Conservation (phyloP, 306 rosid genomes). For the Glycine soja region DNA sequence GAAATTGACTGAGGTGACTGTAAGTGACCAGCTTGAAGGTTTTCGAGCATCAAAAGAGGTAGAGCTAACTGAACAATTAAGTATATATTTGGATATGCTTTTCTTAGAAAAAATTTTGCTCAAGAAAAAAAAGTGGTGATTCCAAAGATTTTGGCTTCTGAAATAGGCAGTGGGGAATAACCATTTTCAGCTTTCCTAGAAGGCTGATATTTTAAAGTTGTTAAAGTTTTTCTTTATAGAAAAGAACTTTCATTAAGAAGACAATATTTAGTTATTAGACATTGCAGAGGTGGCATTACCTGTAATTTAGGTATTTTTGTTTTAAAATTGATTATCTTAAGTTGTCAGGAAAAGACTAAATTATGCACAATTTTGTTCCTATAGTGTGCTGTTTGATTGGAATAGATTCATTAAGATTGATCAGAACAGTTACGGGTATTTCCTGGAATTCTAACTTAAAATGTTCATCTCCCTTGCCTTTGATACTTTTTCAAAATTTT, state of each 20-base stretch:
- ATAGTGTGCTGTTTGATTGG: background rate
- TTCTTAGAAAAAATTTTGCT: constrained; percentile 1
- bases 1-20: constrained; percentile 91
- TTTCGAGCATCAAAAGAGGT: constrained; percentile 99
- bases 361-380: background rate
- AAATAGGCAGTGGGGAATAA: background rate
- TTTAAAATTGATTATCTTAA: background rate
- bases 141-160: background rate
- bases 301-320: too few species aligned
- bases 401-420: constrained; percentile 8
- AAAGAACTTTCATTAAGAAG: too few species aligned
- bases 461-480: constrained; percentile 9
- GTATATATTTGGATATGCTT: constrained; percentile 28
- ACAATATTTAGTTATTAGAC: too few species aligned
- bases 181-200: background rate
- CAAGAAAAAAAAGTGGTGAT: background rate
- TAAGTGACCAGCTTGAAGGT: constrained; percentile 88
- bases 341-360: background rate
- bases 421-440: constrained; percentile 12
- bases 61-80: constrained; percentile 35
- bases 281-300: too few species aligned
- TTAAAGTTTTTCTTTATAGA: too few species aligned
- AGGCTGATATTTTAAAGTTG: background rate
- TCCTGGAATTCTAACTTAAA: constrained; percentile 24
- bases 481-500: constrained; percentile 7